Evolutionary conservation across 345 rosid genomes (phyloP).

Genomic region (Eucalyptus urophylla): DNA sequence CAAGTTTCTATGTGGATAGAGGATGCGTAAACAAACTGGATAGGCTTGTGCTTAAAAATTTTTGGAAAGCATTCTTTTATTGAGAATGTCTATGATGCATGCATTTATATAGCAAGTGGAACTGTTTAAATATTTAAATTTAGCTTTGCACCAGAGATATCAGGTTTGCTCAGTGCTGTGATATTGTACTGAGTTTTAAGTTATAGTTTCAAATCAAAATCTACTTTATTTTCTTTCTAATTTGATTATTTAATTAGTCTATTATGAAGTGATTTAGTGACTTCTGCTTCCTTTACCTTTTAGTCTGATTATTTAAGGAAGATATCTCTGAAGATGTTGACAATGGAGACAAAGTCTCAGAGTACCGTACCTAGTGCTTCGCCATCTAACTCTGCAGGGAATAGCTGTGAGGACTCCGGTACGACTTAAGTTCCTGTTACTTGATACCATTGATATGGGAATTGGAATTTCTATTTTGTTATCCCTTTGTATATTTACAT

Average conservation of each 20-base stretch:
- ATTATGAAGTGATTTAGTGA: not conserved
- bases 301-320: constrained; percentile 74
- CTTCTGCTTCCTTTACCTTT: not conserved
- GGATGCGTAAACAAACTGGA: not conserved
- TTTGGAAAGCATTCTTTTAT: not conserved
- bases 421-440: not conserved
- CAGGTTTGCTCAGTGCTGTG: not conserved
- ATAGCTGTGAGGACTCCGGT: constrained; percentile 48
- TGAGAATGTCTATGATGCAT: not conserved
- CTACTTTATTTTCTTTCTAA: not conserved
- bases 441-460: not conserved
- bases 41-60: not conserved
- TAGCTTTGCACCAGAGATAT: not conserved
- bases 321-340: constrained; percentile 79
- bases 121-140: not conserved
- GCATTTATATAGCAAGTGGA: not conserved
- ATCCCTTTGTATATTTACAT: not conserved
- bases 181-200: not conserved
- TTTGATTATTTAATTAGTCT: not conserved
- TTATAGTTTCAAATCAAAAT: not conserved
- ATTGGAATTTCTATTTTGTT: not conserved
- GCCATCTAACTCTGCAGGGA: constrained; percentile 19
- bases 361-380: constrained; percentile 19
- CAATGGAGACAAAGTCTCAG: constrained; percentile 70
- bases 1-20: not conserved